Percentiles rank a stretch among this genome's conserved stretches.
Evolutionary conservation across 306 rosid genomes (phyloP).

Genomic region (Leucaena leucocephala): DNA sequence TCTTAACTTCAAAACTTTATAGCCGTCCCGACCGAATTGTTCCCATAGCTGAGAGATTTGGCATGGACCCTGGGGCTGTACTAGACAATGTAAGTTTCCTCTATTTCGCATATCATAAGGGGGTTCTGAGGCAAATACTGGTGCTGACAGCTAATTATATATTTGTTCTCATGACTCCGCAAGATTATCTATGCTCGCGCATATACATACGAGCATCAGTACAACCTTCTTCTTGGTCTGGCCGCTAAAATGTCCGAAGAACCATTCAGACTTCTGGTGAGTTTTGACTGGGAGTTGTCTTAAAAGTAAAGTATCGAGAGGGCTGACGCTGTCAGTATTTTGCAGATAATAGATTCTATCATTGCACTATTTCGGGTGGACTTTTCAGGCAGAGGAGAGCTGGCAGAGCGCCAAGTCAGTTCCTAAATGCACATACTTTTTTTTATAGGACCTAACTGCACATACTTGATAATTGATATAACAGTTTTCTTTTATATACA

Average conservation of each 20-base stretch:
- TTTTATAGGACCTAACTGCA: background rate
- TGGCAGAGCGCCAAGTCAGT: constrained; percentile 94
- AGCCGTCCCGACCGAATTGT: constrained; percentile 96
- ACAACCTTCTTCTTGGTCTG: constrained; percentile 84
- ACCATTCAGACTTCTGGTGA: constrained; percentile 95
- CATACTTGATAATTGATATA: constrained; percentile 23
- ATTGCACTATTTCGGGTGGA: constrained; percentile 95
- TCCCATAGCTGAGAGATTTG: constrained; percentile 94
- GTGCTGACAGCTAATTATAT: constrained; percentile 39
- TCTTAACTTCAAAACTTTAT: constrained; percentile 40
- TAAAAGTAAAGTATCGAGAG: background rate
- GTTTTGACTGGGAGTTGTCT: constrained; percentile 28
- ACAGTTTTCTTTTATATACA: background rate
- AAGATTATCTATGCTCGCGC: constrained; percentile 98
- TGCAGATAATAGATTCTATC: constrained; percentile 86
- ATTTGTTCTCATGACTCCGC: constrained; percentile 33
- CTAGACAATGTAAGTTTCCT: constrained; percentile 77
- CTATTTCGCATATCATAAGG: constrained; percentile 9
- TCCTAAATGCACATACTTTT: constrained; percentile 20
- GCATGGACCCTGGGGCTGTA: constrained; percentile 96
- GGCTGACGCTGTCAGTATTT: constrained; percentile 35
- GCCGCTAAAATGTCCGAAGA: constrained; percentile 98
- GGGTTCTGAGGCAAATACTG: constrained; percentile 24
- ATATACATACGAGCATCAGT: constrained; percentile 93
- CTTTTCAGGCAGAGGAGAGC: constrained; percentile 94